A percentile compares a stretch with the other conserved stretches of the same genome.
Evolutionary conservation across 108 stramenopile species (phyloP).

Genomic region (Epipyxis sp.): DNA sequence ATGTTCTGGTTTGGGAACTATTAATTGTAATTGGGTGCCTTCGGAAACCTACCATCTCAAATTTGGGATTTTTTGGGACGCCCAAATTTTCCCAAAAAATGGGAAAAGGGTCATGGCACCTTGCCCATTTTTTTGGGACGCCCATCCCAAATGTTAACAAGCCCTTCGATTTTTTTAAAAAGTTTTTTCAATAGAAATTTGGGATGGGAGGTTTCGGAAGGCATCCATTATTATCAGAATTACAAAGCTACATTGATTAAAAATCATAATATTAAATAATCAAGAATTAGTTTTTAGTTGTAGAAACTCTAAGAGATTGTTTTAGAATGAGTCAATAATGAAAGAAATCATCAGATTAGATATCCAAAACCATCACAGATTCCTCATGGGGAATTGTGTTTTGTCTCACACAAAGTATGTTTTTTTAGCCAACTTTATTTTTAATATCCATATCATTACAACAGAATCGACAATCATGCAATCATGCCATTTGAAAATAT

Average conservation of each 20-base stretch:
- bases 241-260: conserved; percentile 54
- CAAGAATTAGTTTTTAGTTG: conserved; percentile 36
- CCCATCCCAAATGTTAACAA: no score
- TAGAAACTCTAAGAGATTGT: conserved; percentile 17
- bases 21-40: conserved; percentile 52
- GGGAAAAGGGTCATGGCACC: no score
- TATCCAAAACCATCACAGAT: conserved; percentile 68
- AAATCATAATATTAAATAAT: background rate
- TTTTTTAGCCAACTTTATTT: conserved; percentile 82
- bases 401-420: conserved; percentile 43
- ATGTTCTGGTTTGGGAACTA: conserved; percentile 47
- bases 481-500: background rate
- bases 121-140: no score
- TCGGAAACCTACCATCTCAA: conserved; percentile 70
- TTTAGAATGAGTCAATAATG: conserved; percentile 15
- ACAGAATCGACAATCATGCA: conserved; percentile 73
- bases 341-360: conserved; percentile 30
- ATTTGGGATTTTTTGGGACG: no score
- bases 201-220: no score
- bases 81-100: no score
- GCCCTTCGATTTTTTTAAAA: conserved; percentile 80
- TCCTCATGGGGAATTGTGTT: conserved; percentile 75
- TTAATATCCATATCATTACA: conserved; percentile 67
- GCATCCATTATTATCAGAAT: conserved; percentile 84
- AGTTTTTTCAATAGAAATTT: conserved; percentile 75